phyloP scores from a whole-genome alignment of 2,329 filamentous ascomycete species.

The Exserohilum turcica region DNA sequence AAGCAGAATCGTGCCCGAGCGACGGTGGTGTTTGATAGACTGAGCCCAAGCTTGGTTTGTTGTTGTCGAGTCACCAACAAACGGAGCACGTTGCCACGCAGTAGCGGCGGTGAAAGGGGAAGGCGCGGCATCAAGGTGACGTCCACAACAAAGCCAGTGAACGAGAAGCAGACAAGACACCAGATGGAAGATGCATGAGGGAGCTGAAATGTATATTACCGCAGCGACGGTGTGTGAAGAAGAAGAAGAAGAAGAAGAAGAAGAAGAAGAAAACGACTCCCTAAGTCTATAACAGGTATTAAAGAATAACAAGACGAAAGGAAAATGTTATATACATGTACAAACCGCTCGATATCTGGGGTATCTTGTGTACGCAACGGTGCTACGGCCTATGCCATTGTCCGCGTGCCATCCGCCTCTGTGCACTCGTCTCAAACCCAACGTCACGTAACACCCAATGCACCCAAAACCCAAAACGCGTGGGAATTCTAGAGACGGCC shows the following conservation, averaged over 20 bases:
- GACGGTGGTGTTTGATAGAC: background rate
- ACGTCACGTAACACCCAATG: constrained; percentile 15
- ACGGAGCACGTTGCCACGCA: constrained; percentile 11
- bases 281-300: no score
- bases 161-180: background rate
- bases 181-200: background rate
- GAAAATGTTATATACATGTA: constrained; percentile 2
- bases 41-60: constrained; percentile 4
- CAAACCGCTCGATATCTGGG: constrained; percentile 21
- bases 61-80: constrained; percentile 23
- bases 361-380: constrained; percentile 17
- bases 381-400: constrained; percentile 8
- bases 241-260: background rate
- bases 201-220: background rate
- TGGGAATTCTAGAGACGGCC: background rate
- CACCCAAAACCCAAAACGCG: constrained; percentile 6
- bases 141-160: background rate
- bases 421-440: constrained; percentile 13
- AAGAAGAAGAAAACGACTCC: background rate
- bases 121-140: constrained; percentile 18
- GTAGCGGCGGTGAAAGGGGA: constrained; percentile 10
- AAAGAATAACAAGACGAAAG: background rate
- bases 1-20: background rate
- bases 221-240: background rate
- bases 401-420: constrained; percentile 12